Evolutionary conservation across 805 yeast genomes (phyloP).

Genomic region (Grigorovia jiainica): DNA sequence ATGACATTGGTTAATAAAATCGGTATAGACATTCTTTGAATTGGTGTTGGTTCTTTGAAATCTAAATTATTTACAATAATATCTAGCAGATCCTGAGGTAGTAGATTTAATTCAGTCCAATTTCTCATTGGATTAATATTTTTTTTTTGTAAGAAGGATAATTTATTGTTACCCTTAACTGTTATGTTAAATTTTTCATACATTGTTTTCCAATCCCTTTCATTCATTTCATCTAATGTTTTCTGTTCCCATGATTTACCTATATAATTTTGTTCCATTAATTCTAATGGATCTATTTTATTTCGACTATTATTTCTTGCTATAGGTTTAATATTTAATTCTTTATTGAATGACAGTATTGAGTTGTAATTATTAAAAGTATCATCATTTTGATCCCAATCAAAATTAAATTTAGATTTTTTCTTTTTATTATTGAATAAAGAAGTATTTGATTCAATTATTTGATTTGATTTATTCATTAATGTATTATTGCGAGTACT

Average conservation of each 20-base stretch:
- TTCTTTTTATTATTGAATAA: background rate
- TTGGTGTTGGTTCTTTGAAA: conserved; percentile 71
- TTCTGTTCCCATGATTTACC: conserved; percentile 60
- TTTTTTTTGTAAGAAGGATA: background rate
- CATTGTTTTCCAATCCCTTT: conserved; percentile 84
- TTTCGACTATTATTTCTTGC: background rate
- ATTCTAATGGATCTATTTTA: conserved; percentile 1
- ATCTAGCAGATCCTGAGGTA: conserved; percentile 36
- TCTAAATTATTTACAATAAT: conserved; percentile 32
- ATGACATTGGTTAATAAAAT: conserved; percentile 34
- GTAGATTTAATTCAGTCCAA: conserved; percentile 55
- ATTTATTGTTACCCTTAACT: conserved; percentile 33
- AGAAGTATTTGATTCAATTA: background rate
- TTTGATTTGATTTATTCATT: background rate
- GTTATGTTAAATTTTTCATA: conserved; percentile 66
- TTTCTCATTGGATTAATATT: conserved; percentile 45
- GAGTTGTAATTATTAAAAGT: conserved; percentile 42
- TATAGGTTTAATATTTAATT: conserved; percentile 7
- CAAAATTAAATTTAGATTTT: conserved; percentile 44
- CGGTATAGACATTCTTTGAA: conserved; percentile 85
- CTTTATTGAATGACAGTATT: conserved; percentile 17
- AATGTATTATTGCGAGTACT: background rate
- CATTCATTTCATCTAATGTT: conserved; percentile 51
- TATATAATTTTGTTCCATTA: conserved; percentile 13
- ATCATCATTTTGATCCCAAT: conserved; percentile 64